Percentiles rank a stretch among this genome's conserved stretches.
Conservation (phyloP, 2,329 filamentous ascomycete species). For the Hypoxylon sp. region DNA sequence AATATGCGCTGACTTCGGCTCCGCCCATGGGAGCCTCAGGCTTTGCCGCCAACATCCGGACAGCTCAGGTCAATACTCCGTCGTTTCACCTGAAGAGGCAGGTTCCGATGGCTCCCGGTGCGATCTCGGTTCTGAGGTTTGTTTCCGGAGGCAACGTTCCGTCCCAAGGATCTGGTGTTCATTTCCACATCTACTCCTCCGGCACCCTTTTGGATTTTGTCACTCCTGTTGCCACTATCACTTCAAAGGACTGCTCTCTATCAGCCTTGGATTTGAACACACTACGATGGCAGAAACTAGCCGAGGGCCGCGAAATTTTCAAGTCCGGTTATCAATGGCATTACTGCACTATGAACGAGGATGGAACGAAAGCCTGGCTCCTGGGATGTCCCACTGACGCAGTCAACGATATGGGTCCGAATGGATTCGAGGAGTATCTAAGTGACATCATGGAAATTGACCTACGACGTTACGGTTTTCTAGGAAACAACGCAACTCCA, state of each 20-base stretch:
- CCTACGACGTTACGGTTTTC: slow-evolving; percentile 88
- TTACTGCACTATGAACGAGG: slow-evolving; percentile 95
- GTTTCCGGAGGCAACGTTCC: slow-evolving; percentile 88
- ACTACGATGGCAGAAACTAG: slow-evolving; percentile 93
- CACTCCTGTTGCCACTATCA: slow-evolving; percentile 90
- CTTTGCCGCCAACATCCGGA: slow-evolving; percentile 78
- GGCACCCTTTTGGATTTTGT: slow-evolving; percentile 94
- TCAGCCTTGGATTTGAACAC: slow-evolving; percentile 90
- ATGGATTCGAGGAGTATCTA: slow-evolving; percentile 88
- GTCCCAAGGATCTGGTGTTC: slow-evolving; percentile 89
- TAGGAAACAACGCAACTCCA: slow-evolving; percentile 80
- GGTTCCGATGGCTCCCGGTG: slow-evolving; percentile 86
- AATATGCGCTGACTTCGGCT: slow-evolving; percentile 66
- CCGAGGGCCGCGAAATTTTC: slow-evolving; percentile 95
- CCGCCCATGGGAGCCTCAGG: slow-evolving; percentile 72
- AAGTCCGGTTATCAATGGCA: slow-evolving; percentile 95
- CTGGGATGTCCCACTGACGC: slow-evolving; percentile 89
- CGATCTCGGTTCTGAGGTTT: slow-evolving; percentile 92
- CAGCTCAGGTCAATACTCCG: slow-evolving; percentile 75
- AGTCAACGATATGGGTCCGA: slow-evolving; percentile 75
- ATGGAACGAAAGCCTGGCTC: slow-evolving; percentile 96
- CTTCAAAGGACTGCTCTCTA: slow-evolving; percentile 88
- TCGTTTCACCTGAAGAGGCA: slow-evolving; percentile 79
- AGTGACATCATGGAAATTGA: slow-evolving; percentile 97
- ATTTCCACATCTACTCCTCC: slow-evolving; percentile 96